phyloP scores from a whole-genome alignment of 1,139 yeast genomes.

The Hyphopichia buzzinii region DNA sequence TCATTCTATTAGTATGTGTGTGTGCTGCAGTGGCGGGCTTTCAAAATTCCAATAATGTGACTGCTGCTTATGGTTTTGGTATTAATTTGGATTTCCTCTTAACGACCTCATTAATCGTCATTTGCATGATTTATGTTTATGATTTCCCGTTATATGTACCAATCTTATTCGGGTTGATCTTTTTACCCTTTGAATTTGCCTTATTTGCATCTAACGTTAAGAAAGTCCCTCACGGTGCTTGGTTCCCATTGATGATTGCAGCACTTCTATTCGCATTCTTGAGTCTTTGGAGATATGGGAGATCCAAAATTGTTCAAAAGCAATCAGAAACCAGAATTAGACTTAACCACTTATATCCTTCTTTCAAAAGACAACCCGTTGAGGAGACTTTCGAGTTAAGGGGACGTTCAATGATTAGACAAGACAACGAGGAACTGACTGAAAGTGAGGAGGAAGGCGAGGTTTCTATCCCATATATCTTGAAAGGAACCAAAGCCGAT shows the following conservation, averaged over 20 bases:
- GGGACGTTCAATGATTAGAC: slow-evolving; percentile 2
- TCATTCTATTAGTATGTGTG: slow-evolving; percentile 49
- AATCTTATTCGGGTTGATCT: slow-evolving; percentile 31
- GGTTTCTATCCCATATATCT: slow-evolving; percentile 3
- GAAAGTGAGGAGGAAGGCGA: slow-evolving; percentile 1
- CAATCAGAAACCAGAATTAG: slow-evolving; percentile 31
- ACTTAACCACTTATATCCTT: slow-evolving; percentile 27
- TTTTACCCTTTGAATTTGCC: slow-evolving; percentile 46
- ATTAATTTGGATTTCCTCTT: slow-evolving; percentile 53
- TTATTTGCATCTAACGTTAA: slow-evolving; percentile 47
- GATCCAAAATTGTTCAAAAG: slow-evolving; percentile 36
- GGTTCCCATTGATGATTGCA: slow-evolving; percentile 53
- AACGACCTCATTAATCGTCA: slow-evolving; percentile 45
- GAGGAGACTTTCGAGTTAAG: slow-evolving; percentile 20
- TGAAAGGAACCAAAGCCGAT: background rate
- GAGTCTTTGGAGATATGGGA: slow-evolving; percentile 48
- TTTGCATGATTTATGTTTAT: slow-evolving; percentile 48
- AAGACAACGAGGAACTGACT: slow-evolving; percentile 3
- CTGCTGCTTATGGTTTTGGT: slow-evolving; percentile 62
- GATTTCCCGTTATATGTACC: slow-evolving; percentile 33
- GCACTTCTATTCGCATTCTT: slow-evolving; percentile 30
- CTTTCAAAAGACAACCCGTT: slow-evolving; percentile 15
- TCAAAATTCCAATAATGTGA: slow-evolving; percentile 46
- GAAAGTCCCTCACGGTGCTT: slow-evolving; percentile 57
- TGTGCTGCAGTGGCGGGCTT: slow-evolving; percentile 52